These are phyloP conservation scores for Diutina siamensis DNA, from an alignment of 1,139 yeast species.

Conservation along the genomic window DNA sequence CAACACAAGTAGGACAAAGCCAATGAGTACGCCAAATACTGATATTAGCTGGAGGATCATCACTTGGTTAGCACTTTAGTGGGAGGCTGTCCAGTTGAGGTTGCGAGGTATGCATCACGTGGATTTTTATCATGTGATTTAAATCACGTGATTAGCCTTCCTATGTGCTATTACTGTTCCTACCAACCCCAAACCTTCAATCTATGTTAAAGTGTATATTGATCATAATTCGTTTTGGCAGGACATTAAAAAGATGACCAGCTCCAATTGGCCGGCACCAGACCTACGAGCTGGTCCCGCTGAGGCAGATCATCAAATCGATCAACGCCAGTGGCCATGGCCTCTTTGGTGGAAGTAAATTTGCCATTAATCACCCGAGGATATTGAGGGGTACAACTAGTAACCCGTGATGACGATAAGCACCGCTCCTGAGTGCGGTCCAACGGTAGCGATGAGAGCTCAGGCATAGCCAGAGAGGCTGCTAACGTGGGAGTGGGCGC, in stretches of 20 bases:
- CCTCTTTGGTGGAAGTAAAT: constrained; percentile 6
- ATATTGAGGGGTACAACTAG: neutral
- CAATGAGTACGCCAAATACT: constrained; percentile 58
- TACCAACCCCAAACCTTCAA: no score
- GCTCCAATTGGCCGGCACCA: constrained; percentile 70
- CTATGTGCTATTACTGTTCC: no score
- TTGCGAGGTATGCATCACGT: neutral
- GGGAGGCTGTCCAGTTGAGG: neutral
- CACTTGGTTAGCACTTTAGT: no score
- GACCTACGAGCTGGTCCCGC: constrained; percentile 27
- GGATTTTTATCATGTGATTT: neutral
- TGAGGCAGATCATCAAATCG: neutral
- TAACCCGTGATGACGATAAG: neutral
- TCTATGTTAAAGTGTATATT: no score
- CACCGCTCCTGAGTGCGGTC: constrained; percentile 3
- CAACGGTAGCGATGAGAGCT: constrained; percentile 1
- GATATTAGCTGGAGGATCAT: constrained; percentile 40
- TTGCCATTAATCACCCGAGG: constrained; percentile 3
- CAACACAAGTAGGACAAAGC: constrained; percentile 55
- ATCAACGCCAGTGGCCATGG: constrained; percentile 6
- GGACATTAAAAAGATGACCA: constrained; percentile 51
- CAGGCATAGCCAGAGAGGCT: constrained; percentile 7
- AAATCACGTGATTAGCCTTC: no score
- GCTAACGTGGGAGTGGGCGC: constrained; percentile 6
- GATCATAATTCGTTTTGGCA: neutral